Evolutionary conservation across 495 filamentous ascomycete species (phyloP).

Genomic region (Tirmania nivea): DNA sequence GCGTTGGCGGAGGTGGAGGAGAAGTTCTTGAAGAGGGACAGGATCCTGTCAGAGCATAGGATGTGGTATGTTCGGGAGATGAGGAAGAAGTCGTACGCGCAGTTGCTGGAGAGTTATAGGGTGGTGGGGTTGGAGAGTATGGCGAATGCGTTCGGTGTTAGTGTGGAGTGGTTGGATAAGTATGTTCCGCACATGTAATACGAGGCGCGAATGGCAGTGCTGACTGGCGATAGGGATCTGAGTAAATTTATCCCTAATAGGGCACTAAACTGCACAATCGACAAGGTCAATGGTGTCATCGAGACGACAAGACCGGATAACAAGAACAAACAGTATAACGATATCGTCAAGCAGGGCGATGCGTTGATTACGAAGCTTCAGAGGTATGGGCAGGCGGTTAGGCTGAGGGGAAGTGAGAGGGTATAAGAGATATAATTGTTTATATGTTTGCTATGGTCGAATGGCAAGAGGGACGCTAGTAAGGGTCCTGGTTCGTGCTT

Average conservation of each 20-base stretch:
- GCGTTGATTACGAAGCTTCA: conserved; percentile 94
- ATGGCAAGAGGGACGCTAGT: too few species aligned
- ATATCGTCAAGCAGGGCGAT: conserved; percentile 92
- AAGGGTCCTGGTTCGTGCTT: too few species aligned
- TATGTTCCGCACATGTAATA: conserved; percentile 22
- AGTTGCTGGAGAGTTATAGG: conserved; percentile 90
- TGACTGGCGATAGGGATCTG: conserved; percentile 42
- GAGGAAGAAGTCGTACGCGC: conserved; percentile 84
- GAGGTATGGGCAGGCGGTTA: conserved; percentile 92
- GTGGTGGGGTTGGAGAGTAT: conserved; percentile 91
- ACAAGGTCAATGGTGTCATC: conserved; percentile 91
- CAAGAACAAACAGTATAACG: conserved; percentile 97
- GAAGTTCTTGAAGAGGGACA: conserved; percentile 77
- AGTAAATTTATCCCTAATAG: conserved; percentile 92
- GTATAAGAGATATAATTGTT: conserved; percentile 22
- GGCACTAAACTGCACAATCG: conserved; percentile 86
- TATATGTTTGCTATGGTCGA: too few species aligned
- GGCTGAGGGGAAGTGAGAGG: conserved; percentile 82
- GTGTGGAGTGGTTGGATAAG: conserved; percentile 88
- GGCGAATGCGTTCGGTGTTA: conserved; percentile 88
- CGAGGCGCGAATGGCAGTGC: background rate
- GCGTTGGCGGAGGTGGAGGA: conserved; percentile 83
- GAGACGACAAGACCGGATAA: conserved; percentile 94
- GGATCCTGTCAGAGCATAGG: conserved; percentile 81
- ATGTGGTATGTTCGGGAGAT: conserved; percentile 96